Evolutionary conservation across 805 yeast species (phyloP), one percentile per base, ranked within the genome.

Genomic region (Zygosaccharomyces bailii): DNA sequence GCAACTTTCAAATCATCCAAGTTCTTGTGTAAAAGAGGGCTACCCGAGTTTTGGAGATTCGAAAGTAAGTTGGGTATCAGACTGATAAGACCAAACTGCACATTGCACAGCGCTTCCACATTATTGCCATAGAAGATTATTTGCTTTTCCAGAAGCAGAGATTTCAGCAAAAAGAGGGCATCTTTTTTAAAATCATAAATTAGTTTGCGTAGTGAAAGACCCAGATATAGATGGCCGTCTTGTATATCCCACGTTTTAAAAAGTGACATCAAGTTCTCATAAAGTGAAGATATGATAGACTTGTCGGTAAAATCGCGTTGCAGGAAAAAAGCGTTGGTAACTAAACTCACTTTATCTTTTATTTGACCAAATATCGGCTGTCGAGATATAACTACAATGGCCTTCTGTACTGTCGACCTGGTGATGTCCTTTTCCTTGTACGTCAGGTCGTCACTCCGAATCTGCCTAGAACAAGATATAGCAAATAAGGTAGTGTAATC

Each of bases 361-460:
- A 93, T 79, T 49, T 89, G 95, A 10, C 86, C 84, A 58, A 87
- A 88, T 2, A 93, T 79, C 1, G 99, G 98, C 61, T 84, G 84
- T 46, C 86, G 75, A 3, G 86, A 77, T n/a, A 93, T 76, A 30
- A 93, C 82, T 4, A 93, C 96, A 21, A 93, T 78, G 0, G 96
- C 83, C 59, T 93, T 93, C 57, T 93, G 99, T 2, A 93, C 90
- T 0, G 88, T 81, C 1, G 96, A 84, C 45, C 99, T 71, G 0
- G 95, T 86, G 21, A 85, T 76, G 47, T 84, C 89, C 10, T 75
- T 74, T 43, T 78, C 74, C 43, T 75, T 70, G 44, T 71, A 73
- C 2, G 76, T 59, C 45, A 91, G 68, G 21, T 82, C 83, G 21
- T 75, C 73, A 1, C 85, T 70, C 33, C 77, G 72, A 33, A 91